These are phyloP conservation scores for Xylaria cubensis DNA, from an alignment of 495 filamentous ascomycete species.

Conservation along the genomic window DNA sequence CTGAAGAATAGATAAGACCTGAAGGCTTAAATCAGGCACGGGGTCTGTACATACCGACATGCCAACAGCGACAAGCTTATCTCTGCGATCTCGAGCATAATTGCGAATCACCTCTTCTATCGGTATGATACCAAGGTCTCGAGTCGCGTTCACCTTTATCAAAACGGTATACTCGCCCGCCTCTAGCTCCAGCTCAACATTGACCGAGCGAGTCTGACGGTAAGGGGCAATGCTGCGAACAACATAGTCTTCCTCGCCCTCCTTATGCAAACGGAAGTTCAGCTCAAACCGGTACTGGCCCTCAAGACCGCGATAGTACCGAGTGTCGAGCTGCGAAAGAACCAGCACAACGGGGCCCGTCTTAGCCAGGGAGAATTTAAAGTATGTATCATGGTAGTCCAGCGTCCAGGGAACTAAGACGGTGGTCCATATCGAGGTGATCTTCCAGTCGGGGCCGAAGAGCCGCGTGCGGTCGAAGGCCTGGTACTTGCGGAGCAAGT, in stretches of 20 bases:
- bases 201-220: constrained; percentile 78
- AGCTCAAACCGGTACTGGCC: constrained; percentile 84
- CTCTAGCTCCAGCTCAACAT: constrained; percentile 81
- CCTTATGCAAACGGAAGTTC: constrained; percentile 81
- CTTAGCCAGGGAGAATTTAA: constrained; percentile 71
- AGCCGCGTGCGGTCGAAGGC: constrained; percentile 87
- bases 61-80: constrained; percentile 39
- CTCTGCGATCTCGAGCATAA: constrained; percentile 67
- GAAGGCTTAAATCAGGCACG: not conserved
- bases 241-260: constrained; percentile 82
- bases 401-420: constrained; percentile 84
- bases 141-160: constrained; percentile 77
- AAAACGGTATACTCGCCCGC: constrained; percentile 81
- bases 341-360: constrained; percentile 77
- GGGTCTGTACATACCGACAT: constrained; percentile 15
- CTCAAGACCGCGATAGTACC: constrained; percentile 83
- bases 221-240: constrained; percentile 77
- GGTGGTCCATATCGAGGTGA: constrained; percentile 84
- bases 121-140: constrained; percentile 54
- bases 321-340: constrained; percentile 80
- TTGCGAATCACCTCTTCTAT: constrained; percentile 73
- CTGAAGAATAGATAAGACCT: not conserved
- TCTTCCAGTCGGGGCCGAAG: constrained; percentile 82
- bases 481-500: constrained; percentile 83
- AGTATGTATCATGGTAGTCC: constrained; percentile 86